Evolutionary conservation across 2,329 filamentous ascomycete genomes (phyloP).

Genomic region (Fusarium musae): DNA sequence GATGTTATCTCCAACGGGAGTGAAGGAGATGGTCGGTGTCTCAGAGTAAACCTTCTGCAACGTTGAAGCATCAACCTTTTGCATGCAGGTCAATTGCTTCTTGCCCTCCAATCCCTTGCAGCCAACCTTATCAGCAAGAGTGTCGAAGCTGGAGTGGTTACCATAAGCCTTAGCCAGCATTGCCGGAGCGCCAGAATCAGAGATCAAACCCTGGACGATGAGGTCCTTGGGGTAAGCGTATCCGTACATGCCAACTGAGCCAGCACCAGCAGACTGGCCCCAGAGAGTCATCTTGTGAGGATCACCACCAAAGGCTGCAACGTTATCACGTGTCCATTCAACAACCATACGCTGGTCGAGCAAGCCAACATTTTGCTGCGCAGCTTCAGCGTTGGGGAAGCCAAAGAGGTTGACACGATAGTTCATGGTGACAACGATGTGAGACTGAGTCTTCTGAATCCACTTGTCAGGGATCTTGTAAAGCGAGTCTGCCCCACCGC

Average conservation of each 20-base stretch:
- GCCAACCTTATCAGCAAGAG: not conserved
- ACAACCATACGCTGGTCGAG: conserved; percentile 22
- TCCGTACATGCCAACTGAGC: conserved; percentile 20
- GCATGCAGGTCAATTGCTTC: conserved; percentile 8
- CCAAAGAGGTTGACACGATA: conserved; percentile 19
- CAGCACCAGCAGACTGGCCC: conserved; percentile 17
- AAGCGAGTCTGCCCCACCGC: conserved; percentile 3
- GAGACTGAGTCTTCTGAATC: conserved; percentile 14
- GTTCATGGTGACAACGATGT: conserved; percentile 16
- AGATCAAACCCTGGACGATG: conserved; percentile 9
- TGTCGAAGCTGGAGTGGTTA: conserved; percentile 11
- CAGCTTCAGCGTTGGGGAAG: conserved; percentile 8
- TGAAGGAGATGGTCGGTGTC: not conserved
- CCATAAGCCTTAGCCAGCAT: conserved; percentile 8
- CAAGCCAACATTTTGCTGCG: conserved; percentile 5
- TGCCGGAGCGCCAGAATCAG: not conserved
- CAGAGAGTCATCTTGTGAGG: not conserved
- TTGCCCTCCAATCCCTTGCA: not conserved
- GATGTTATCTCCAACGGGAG: not conserved
- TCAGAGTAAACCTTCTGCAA: conserved; percentile 11
- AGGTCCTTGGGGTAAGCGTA: conserved; percentile 9
- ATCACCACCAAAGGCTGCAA: not conserved
- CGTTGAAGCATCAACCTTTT: not conserved
- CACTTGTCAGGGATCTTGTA: conserved; percentile 19
- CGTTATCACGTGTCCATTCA: conserved; percentile 13